Percentiles rank a stretch among this genome's conserved stretches.
Evolutionary conservation across 2,329 filamentous ascomycete genomes (phyloP).

Genomic region (Aspergillus arachidicola): DNA sequence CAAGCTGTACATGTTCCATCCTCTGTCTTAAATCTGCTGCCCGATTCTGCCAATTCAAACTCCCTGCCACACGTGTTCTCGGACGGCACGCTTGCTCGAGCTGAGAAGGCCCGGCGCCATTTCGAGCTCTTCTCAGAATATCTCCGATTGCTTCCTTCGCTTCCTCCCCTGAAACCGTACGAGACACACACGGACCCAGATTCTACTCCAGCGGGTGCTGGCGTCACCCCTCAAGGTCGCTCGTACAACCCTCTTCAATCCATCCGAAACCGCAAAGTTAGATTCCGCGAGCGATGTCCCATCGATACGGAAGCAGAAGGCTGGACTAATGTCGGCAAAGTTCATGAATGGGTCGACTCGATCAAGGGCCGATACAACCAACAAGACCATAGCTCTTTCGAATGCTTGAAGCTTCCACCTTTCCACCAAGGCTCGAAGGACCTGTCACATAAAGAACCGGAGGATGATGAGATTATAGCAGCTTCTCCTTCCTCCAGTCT

Average conservation of each 20-base stretch:
- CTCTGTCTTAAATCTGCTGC: slow-evolving; percentile 32
- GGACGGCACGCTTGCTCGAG: slow-evolving; percentile 75
- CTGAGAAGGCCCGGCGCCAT: slow-evolving; percentile 80
- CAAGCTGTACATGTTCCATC: slow-evolving; percentile 19
- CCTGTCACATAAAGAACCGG: slow-evolving; percentile 19
- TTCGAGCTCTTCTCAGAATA: slow-evolving; percentile 87
- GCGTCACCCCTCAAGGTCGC: slow-evolving; percentile 59
- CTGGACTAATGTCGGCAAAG: slow-evolving; percentile 72
- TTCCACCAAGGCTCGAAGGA: slow-evolving; percentile 34
- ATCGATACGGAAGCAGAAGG: slow-evolving; percentile 76
- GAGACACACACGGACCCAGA: slow-evolving; percentile 17
- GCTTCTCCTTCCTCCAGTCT: slow-evolving; percentile 45
- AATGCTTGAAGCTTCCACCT: slow-evolving; percentile 48
- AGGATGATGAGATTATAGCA: slow-evolving; percentile 29
- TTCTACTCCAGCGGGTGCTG: slow-evolving; percentile 27
- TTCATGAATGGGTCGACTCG: slow-evolving; percentile 75
- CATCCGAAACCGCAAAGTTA: slow-evolving; percentile 84
- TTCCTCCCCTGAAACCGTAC: slow-evolving; percentile 66
- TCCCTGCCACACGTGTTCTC: slow-evolving; percentile 61
- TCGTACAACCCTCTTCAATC: slow-evolving; percentile 90
- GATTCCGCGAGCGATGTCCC: slow-evolving; percentile 73
- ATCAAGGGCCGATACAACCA: slow-evolving; percentile 56
- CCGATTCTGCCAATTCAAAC: slow-evolving; percentile 32
- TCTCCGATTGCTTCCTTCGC: slow-evolving; percentile 72
- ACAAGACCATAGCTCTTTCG: slow-evolving; percentile 49